Base-by-base conservation (phyloP, 1,139 yeast species). In the Suhomyces choctaworum region DNA sequence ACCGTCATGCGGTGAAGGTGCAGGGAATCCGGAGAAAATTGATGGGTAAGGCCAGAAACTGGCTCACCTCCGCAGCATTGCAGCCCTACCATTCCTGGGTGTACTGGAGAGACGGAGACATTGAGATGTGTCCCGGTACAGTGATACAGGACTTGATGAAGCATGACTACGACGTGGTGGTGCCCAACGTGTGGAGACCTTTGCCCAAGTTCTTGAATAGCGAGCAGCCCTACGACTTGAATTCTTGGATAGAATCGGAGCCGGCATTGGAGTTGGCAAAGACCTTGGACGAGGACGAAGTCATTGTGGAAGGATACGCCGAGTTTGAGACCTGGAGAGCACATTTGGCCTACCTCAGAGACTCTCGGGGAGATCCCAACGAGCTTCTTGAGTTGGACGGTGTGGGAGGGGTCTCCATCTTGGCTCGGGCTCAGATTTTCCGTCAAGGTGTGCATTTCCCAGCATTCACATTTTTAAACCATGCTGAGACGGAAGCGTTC, bases 1-100 rank as follows among this genome's bases (percentile, higher is more conserved):
- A 86, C 54, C 68, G 96, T 44, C 96, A 88, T 55, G 94, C 87
- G 13, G 94, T 87, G 30, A 86, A 85, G 55, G 90, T 85, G 15
- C 96, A 88, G 62, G 96, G 95, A 11, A 82, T 86, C 25, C 74
- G 96, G 51, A 70, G 96, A 44, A 87, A 85, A 55, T 63, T 86
- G 44, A 86, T 88, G 96, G 96, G 95, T 2, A 70, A 94, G 40
- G 96, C 96, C 3, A 72, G 96, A 58, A 88, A 88, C 58, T 88
- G 95, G 94, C 66, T 88, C 34, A 76, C 90, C 3, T 73, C 87
- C 2, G 75, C 78, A 28, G 89, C 95, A 1, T 64, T 88, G 43
- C 76, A 80, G 51, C 89, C 95, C 1, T 82, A 86, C 52, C 96
- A 88, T 59, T 82, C 94, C 2, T 88, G 96, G 96, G 95, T 88